Base-by-base conservation (phyloP, 805 yeast genomes). In the Hanseniaspora lindneri region DNA sequence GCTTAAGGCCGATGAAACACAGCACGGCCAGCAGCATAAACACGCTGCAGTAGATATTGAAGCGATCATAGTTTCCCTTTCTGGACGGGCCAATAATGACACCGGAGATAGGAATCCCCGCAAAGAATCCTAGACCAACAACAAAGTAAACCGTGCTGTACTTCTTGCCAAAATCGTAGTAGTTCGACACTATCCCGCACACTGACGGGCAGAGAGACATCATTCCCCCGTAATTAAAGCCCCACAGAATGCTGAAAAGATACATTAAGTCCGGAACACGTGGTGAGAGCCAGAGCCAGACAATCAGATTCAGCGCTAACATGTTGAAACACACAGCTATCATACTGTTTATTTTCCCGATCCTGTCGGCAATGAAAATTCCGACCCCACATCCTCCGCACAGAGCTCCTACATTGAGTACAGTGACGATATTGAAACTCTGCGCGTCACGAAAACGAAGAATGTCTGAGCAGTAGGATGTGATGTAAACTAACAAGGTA, bases 141-240 rank as follows among this genome's bases (percentile, higher is more conserved):
- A 76, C 64, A 34, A 74, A 73, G 58, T 77, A 79, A 62, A 77
- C 71, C 8, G 78, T 72, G 2, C 79, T 74, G 53, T 74, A 75
- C 16, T 76, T 66, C 58, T 67, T 70, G 27, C 80, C 80, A 58
- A 72, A 74, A 49, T 66, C 70, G 43, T 73, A 72, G 11, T 72
- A 69, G 46, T 70, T 71, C 19, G 79, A 73, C 30, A 77, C 73
- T 51, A 76, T 77, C 1, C 77, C 79, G 52, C 77, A 68, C 54
- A 80, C 74, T 2, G 75, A 77, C 7, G 81, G 80, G 39, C 75
- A 66, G 47, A 76, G 58, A 3, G 80, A 69, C 53, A 76, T 67
- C 1, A 75, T 70, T 2, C 80, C 71, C 6, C 79, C 75, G 9
- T 78, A 70, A 51, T 69, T 65, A 44, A 76, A 68, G 4, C 82